Base-by-base conservation (phyloP, 2,329 filamentous ascomycete genomes). In the Colletotrichum sp. region DNA sequence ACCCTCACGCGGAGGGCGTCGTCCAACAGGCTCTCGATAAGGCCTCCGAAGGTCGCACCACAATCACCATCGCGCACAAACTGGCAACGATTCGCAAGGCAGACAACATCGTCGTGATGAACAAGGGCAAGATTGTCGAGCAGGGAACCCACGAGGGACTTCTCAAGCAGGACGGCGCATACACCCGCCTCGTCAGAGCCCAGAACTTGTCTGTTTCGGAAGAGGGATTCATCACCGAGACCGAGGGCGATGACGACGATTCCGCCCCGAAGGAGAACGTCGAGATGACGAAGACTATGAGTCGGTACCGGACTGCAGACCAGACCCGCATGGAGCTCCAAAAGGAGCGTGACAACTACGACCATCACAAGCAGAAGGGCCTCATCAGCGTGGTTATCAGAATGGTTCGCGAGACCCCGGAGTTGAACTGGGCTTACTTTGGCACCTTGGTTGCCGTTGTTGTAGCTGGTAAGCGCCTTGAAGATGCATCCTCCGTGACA, bases 41-140 rank as follows among this genome's bases (percentile, higher is more conserved):
- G 16, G 86, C 91, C 0, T 90, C 90, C 0, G 83, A 86, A 57
- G 87, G 88, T 44, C 86, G 92, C 6, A 94, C 92, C 0, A 93
- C 91, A 0, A 90, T 94, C 34, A 87, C 92, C 9, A 92, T 94
- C 68, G 92, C 92, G 0, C 91, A 92, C 82, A 84, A 89, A 6
- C 84, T 92, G 3, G 87, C 88, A 0, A 92, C 90, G 0, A 90
- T 92, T 68, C 87, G 87, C 75, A 86, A 90, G 63, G 92, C 92
- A 0, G 91, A 94, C 78, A 89, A 91, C 63, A 93, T 94, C 36
- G 84, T 93, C 5, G 92, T 94, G 4, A 84, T 94, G 79, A 85
- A 88, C 3, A 84, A 89, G 75, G 92, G 92, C 0, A 81, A 85
- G 34, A 88, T 92, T 6, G 83, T 91, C 2, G 92, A 94, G 80